Evolutionary conservation across 306 rosid species (phyloP), one percentile per base, ranked within the genome.

Genomic region (Ormosia semicastrata): DNA sequence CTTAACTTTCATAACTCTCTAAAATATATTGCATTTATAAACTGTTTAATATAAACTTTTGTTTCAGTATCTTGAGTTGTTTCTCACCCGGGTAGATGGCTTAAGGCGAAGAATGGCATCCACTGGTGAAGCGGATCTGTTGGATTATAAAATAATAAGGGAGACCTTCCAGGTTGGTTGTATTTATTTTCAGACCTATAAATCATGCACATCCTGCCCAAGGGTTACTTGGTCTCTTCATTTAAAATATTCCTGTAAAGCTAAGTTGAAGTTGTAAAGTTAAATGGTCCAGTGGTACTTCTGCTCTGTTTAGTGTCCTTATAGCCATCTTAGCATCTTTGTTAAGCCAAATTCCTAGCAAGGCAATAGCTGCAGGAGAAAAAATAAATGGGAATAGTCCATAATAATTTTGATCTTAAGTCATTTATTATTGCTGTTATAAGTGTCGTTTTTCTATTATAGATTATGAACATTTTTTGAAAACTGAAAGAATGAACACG

Each of bases 21-120:
- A 30, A 36, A 73, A 56, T 56, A 15, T 30, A 34, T 73, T 60
- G 63, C 32, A 70, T 62, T n/a, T 37, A 8, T 57, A 32, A 70
- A 71, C 52, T 63, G n/a, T 78, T 87, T 50, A 12, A 39, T 86
- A 39, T 39, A 50, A 36, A 37, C 49, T 49, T 60, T 80, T 83
- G 75, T 75, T 85, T 85, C 90, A 93, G 99, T 92, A 92, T 83
- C 87, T 88, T 87, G 98, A 93, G 82, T 85, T 95, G 85, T 93
- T 89, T 86, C 93, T 93, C 76, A 95, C 98, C 41, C 93, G 97
- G 71, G 83, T 87, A 68, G 99, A 95, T 86, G 91, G 99, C 82
- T 85, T 95, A 86, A 91, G 99, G 86, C 90, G 99, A 81, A 93
- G 94, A 87, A 84, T 95, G 78, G 65, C 89, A 72, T 81, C 74